phyloP scores from a whole-genome alignment of 371 early-diverging fungal genomes.

The Mortierella sp. region DNA sequence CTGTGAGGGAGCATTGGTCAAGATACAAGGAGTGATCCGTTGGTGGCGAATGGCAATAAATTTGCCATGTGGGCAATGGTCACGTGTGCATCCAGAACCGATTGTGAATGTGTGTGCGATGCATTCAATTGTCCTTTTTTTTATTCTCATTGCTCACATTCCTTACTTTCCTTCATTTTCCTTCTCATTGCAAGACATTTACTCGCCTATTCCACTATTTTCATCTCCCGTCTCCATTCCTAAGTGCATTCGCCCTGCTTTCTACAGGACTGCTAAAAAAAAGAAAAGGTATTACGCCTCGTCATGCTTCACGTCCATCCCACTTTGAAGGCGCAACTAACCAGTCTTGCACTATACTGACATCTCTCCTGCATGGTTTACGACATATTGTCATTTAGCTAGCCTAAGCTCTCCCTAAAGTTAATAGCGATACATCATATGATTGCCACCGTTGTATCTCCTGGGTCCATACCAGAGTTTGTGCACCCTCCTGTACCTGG shows the following conservation, averaged over 20 bases:
- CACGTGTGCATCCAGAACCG: background rate
- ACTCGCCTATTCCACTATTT: background rate
- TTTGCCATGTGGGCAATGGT: too few species aligned
- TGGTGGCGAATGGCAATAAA: background rate
- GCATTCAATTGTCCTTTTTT: background rate
- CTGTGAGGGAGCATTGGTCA: background rate
- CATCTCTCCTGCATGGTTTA: background rate
- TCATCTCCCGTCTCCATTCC: background rate
- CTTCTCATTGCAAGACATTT: background rate
- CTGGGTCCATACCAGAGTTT: slow-evolving; percentile 65
- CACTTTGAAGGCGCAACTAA: too few species aligned
- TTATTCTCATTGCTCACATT: background rate
- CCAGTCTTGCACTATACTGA: too few species aligned
- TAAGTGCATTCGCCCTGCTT: background rate
- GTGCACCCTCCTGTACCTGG: slow-evolving; percentile 77
- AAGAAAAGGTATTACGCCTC: background rate
- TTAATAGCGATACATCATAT: slow-evolving; percentile 12
- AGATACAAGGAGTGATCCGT: background rate
- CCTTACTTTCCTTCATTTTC: background rate
- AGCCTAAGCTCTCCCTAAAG: background rate
- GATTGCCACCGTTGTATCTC: slow-evolving; percentile 39
- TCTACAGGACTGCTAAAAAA: background rate
- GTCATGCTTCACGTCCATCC: background rate
- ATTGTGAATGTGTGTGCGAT: too few species aligned
- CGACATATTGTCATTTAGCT: background rate